Evolutionary conservation across 495 filamentous ascomycete species (phyloP), one percentile per base, ranked within the genome.

Genomic region (Poronia punctata): DNA sequence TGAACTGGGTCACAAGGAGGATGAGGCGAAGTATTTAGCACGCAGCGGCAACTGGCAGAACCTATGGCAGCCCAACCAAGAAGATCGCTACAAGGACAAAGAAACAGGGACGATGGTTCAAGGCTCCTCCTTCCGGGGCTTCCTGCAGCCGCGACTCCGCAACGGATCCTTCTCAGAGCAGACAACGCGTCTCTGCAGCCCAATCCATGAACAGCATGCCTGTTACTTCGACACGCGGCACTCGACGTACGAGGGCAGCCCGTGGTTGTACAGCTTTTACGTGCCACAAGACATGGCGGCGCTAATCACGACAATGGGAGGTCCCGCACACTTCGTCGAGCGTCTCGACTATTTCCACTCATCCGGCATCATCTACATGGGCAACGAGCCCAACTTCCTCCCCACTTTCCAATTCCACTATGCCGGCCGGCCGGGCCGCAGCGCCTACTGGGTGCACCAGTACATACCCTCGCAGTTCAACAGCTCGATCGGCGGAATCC

Each of bases 391-490:
- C 24, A 73, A 76, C 4, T 85, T 86, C 46, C 61, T 88, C n/a
- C 72, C 79, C 2, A 70, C 80, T 0, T 86, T 72, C 50, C 80
- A 84, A 56, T 86, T 82, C 57, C 82, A 86, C 60, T 86, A 86
- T 57, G 74, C 72, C 1, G 80, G 76, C 5, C 67, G 83, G 0
- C 83, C 83, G 0, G 82, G 59, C 0, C 64, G 84, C 1, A 83
- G 78, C 8, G 65, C 73, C 5, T 66, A 72, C 42, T 79, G 76
- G 46, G 65, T 70, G 6, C 79, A 83, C 47, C 64, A 49, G 40
- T 86, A 85, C 54, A 81, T 88, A 44, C 82, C 83, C 0, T 64
- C 65, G 0, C 72, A 72, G 38, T 86, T 85, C 61, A 79, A 83
- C 56, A 70, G 70, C 3, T 74, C 71, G 2, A 50, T 72, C 6